phyloP scores from a whole-genome alignment of 805 yeast genomes.

The Saccharomycopsis olivae region DNA sequence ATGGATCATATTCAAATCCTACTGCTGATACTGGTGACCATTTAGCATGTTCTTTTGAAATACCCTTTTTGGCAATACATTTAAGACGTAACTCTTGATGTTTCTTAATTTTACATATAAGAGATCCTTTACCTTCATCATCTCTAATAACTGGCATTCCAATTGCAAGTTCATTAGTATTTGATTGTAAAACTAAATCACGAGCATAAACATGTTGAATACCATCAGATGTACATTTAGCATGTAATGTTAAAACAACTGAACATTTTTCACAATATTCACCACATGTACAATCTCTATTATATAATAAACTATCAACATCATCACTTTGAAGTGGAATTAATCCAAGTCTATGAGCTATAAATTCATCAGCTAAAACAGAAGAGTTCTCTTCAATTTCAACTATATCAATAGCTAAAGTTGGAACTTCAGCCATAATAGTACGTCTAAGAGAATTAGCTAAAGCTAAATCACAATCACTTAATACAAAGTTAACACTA shows the following conservation, averaged over 20 bases:
- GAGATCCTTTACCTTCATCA: conserved; percentile 68
- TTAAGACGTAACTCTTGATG: conserved; percentile 83
- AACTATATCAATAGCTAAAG: conserved; percentile 91
- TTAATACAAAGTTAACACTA: conserved; percentile 80
- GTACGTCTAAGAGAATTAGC: conserved; percentile 89
- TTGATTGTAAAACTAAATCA: conserved; percentile 46
- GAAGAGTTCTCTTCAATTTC: conserved; percentile 90
- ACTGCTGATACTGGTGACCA: conserved; percentile 97
- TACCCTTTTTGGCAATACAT: conserved; percentile 96
- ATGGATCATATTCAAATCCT: conserved; percentile 97
- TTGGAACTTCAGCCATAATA: conserved; percentile 94
- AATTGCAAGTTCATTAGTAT: conserved; percentile 31
- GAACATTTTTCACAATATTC: conserved; percentile 94
- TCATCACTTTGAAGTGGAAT: conserved; percentile 81
- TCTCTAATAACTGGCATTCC: conserved; percentile 87
- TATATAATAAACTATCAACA: conserved; percentile 74
- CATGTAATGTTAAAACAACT: conserved; percentile 75
- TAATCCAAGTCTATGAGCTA: conserved; percentile 88
- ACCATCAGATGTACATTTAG: conserved; percentile 79
- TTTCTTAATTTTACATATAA: conserved; percentile 81
- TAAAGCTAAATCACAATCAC: conserved; percentile 78
- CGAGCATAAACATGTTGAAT: conserved; percentile 86
- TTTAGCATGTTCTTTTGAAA: conserved; percentile 95
- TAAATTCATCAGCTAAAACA: conserved; percentile 93
- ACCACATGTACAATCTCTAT: conserved; percentile 96